Conservation (phyloP, 2,329 filamentous ascomycete species). For the Diaporthe sp. region DNA sequence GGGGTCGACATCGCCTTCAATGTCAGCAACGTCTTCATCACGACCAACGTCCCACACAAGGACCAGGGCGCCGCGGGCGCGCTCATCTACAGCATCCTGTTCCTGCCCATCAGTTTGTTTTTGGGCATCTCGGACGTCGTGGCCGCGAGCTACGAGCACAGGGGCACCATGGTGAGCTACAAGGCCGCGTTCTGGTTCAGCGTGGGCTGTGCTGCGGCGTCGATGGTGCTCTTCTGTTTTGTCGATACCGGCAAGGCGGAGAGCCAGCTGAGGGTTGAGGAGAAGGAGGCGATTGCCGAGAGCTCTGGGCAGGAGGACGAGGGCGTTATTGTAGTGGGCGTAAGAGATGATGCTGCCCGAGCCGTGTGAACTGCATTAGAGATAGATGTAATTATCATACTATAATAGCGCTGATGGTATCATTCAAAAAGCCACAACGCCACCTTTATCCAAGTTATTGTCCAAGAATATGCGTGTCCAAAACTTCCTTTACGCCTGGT, state of each 20-base stretch:
- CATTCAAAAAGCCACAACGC: neutral
- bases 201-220: slow-evolving; percentile 62
- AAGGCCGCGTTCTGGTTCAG: slow-evolving; percentile 76
- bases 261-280: slow-evolving; percentile 67
- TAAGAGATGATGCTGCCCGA: neutral
- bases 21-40: slow-evolving; percentile 81
- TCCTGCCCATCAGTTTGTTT: slow-evolving; percentile 78
- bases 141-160: slow-evolving; percentile 46
- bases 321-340: neutral
- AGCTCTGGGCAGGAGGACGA: slow-evolving; percentile 53
- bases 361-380: neutral
- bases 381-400: neutral
- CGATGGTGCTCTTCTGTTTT: slow-evolving; percentile 65
- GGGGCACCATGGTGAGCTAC: slow-evolving; percentile 64
- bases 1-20: slow-evolving; percentile 82
- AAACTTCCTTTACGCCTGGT: neutral
- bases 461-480: neutral
- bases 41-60: slow-evolving; percentile 73
- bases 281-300: slow-evolving; percentile 49
- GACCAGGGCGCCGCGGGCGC: slow-evolving; percentile 79
- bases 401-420: slow-evolving; percentile 26
- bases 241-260: slow-evolving; percentile 65
- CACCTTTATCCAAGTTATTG: neutral
- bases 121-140: slow-evolving; percentile 77
- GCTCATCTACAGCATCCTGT: slow-evolving; percentile 76